Evolutionary conservation across 1,284 basidiomycete species (phyloP).

Genomic region (Polyporus tsugae): DNA sequence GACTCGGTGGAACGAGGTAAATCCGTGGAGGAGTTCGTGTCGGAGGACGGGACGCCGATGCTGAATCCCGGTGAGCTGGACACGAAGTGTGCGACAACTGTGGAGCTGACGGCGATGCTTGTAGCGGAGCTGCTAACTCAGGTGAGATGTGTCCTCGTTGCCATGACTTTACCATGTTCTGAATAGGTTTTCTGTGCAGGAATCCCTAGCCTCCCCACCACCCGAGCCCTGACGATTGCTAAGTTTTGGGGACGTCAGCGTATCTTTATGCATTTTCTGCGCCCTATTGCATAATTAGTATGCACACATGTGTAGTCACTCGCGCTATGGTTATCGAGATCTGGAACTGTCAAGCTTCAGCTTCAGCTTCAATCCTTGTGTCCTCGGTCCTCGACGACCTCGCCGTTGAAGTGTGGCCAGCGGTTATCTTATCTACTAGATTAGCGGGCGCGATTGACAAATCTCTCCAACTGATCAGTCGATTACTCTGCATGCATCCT

Average conservation of each 20-base stretch:
- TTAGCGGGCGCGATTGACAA: neutral
- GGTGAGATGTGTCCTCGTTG: slow-evolving; percentile 41
- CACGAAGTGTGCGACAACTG: neutral
- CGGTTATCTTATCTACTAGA: too few species aligned
- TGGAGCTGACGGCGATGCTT: slow-evolving; percentile 3
- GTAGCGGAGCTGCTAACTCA: slow-evolving; percentile 70
- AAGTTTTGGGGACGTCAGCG: slow-evolving; percentile 3
- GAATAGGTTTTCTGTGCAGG: slow-evolving; percentile 43
- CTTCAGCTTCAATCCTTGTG: too few species aligned
- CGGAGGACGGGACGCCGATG: slow-evolving; percentile 71
- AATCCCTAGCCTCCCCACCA: slow-evolving; percentile 71
- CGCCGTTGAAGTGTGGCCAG: too few species aligned
- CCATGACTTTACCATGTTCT: neutral
- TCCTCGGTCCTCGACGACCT: too few species aligned
- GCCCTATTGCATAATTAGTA: slow-evolving; percentile 19
- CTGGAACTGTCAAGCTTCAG: neutral
- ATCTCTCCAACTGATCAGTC: slow-evolving; percentile 10
- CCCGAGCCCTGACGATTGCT: slow-evolving; percentile 44
- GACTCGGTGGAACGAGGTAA: slow-evolving; percentile 7
- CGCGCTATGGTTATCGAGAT: neutral
- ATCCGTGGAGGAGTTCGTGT: slow-evolving; percentile 57
- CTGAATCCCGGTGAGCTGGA: slow-evolving; percentile 61
- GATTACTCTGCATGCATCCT: slow-evolving; percentile 3
- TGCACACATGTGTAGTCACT: neutral
- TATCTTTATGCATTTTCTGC: slow-evolving; percentile 22